Evolutionary conservation across 192 early-diverging fungal species (phyloP).

Genomic region (Rhizoclosmatium globosum): DNA sequence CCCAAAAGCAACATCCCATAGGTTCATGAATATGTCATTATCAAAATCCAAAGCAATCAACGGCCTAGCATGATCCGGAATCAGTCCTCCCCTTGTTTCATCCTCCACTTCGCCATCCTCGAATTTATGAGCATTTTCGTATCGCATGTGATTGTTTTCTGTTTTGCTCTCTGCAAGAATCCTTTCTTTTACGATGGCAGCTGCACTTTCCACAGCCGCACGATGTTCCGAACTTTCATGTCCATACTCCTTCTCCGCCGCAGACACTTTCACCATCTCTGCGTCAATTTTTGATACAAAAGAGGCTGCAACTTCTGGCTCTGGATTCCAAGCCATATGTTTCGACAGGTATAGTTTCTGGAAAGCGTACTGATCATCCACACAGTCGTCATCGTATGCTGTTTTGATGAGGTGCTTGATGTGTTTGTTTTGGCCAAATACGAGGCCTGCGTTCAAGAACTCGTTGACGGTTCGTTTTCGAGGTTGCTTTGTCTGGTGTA

Average conservation of each 20-base stretch:
- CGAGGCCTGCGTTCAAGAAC: constrained; percentile 34
- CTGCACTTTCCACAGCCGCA: background rate
- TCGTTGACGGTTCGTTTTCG: background rate
- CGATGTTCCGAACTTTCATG: background rate
- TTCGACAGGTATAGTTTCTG: constrained; percentile 13
- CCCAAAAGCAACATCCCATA: background rate
- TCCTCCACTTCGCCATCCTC: constrained; percentile 1
- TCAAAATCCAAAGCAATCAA: constrained; percentile 38
- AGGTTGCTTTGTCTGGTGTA: no score
- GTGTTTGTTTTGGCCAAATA: constrained; percentile 29
- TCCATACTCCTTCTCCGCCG: background rate
- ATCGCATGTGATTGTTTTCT: background rate
- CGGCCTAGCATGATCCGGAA: constrained; percentile 6
- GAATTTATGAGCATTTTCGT: background rate
- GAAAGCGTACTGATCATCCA: constrained; percentile 39
- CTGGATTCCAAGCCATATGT: background rate
- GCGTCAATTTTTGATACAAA: constrained; percentile 1
- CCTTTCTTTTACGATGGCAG: background rate
- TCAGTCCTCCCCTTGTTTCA: background rate
- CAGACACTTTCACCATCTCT: background rate
- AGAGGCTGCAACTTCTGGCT: background rate
- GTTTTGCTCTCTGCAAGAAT: background rate
- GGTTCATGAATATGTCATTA: constrained; percentile 38
- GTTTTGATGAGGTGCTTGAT: constrained; percentile 17
- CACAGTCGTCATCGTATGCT: constrained; percentile 37